Conservation (phyloP, 176 grass and related monocot genomes). For the Pontederia crassipes region DNA sequence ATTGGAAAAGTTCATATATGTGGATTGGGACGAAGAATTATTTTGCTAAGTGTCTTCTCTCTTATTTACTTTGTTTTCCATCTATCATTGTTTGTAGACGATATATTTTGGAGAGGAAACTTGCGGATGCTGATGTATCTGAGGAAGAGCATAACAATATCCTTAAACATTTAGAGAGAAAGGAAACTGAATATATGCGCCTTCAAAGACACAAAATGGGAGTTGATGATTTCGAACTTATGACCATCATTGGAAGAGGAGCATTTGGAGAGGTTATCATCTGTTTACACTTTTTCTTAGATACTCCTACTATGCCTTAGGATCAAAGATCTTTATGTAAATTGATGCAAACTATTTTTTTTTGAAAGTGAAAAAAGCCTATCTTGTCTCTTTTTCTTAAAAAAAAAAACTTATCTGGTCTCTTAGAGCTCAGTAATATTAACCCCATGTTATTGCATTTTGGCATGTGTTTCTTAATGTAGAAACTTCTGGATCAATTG, state of each 20-base stretch:
- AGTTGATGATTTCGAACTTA: slow-evolving; percentile 52
- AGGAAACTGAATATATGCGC: slow-evolving; percentile 69
- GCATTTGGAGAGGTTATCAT: slow-evolving; percentile 49
- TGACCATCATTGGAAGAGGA: slow-evolving; percentile 60
- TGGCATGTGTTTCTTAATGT: no score
- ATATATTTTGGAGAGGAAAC: slow-evolving; percentile 43
- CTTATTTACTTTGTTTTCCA: neutral
- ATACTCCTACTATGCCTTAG: no score
- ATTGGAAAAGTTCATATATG: no score
- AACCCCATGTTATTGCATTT: no score
- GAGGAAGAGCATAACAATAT: slow-evolving; percentile 53
- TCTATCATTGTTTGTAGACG: slow-evolving; percentile 24
- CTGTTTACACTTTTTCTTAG: neutral
- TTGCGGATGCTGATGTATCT: slow-evolving; percentile 44
- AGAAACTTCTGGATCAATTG: no score
- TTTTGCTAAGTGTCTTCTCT: neutral
- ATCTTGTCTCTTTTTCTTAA: no score
- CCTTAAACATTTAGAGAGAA: slow-evolving; percentile 63
- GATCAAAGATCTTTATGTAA: no score
- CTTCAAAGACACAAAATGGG: slow-evolving; percentile 53
- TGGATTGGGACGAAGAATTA: neutral
- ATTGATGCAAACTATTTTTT: no score
- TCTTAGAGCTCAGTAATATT: no score
- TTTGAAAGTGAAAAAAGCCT: no score
- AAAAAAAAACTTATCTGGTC: no score